Percentiles rank a stretch among this genome's conserved stretches.
Evolutionary conservation across 2,329 filamentous ascomycete genomes (phyloP).

Genomic region (Aspergillus jensenii): DNA sequence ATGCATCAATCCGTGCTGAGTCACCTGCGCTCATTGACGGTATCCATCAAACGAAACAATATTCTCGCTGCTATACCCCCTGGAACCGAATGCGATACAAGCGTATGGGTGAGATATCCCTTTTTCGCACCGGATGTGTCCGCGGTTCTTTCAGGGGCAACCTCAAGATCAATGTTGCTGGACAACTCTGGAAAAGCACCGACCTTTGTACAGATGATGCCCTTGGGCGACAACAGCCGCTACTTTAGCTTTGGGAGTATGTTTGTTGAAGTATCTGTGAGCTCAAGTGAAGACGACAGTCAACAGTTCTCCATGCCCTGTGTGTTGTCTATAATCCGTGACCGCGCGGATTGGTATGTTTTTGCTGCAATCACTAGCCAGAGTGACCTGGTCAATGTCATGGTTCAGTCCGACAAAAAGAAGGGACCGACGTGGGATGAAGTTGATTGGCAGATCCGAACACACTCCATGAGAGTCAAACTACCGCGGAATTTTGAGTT

Average conservation of each 20-base stretch:
- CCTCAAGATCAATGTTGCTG: constrained; percentile 45
- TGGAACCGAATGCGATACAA: constrained; percentile 68
- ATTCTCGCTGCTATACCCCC: constrained; percentile 66
- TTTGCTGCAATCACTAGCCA: constrained; percentile 77
- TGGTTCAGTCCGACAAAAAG: constrained; percentile 68
- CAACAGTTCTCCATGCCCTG: constrained; percentile 71
- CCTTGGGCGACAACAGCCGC: constrained; percentile 70
- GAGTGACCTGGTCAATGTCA: constrained; percentile 71
- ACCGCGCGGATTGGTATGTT: constrained; percentile 66
- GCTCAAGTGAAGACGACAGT: constrained; percentile 66
- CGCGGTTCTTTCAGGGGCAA: constrained; percentile 65
- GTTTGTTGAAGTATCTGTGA: constrained; percentile 70
- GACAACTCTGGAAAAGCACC: constrained; percentile 46
- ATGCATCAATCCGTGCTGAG: constrained; percentile 58
- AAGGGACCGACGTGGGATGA: constrained; percentile 76
- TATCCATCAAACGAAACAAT: constrained; percentile 82
- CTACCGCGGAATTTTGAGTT: constrained; percentile 75
- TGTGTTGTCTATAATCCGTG: constrained; percentile 72
- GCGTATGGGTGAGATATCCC: constrained; percentile 79
- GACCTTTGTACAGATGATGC: constrained; percentile 67
- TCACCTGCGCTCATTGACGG: constrained; percentile 70
- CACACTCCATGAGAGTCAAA: constrained; percentile 64
- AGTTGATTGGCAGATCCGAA: constrained; percentile 73
- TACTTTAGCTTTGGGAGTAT: constrained; percentile 79
- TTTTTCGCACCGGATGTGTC: constrained; percentile 69